Conservation (phyloP, 345 rosid species). For the Lepidium sativum region DNA sequence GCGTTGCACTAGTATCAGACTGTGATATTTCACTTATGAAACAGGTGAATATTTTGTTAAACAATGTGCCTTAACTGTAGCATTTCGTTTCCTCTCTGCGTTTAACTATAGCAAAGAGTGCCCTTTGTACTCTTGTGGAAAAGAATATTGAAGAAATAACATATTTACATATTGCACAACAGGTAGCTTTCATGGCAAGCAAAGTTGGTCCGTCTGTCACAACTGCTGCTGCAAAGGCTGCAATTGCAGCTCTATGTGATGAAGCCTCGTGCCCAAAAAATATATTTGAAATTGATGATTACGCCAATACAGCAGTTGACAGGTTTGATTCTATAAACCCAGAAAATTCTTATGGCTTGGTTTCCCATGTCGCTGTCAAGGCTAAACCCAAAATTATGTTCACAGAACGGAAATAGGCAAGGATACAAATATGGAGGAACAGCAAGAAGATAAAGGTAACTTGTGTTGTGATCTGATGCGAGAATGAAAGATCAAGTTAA, state of each 20-base stretch:
- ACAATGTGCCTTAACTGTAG: not conserved
- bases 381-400: slow-evolving; percentile 2
- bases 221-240: slow-evolving; percentile 78
- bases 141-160: not conserved
- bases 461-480: not conserved
- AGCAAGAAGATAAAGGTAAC: slow-evolving; percentile 16
- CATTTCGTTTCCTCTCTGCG: not conserved
- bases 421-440: slow-evolving; percentile 39
- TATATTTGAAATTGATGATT: slow-evolving; percentile 35
- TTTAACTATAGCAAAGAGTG: not conserved
- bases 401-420: slow-evolving; percentile 35
- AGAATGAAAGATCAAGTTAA: not conserved
- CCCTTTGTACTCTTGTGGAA: not conserved
- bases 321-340: slow-evolving; percentile 32
- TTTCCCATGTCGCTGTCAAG: not conserved
- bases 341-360: not conserved
- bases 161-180: slow-evolving; percentile 2
- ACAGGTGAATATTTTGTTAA: slow-evolving; percentile 41
- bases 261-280: slow-evolving; percentile 70
- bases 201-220: slow-evolving; percentile 55
- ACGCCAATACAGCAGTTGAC: slow-evolving; percentile 24
- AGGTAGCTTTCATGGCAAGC: slow-evolving; percentile 63
- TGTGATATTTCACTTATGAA: slow-evolving; percentile 57
- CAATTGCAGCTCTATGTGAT: slow-evolving; percentile 65
- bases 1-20: slow-evolving; percentile 34